Percentiles rank a stretch among this genome's conserved stretches.
phyloP scores from a whole-genome alignment of 176 grass and related monocot genomes.

The Miscanthus lutarioriparius region DNA sequence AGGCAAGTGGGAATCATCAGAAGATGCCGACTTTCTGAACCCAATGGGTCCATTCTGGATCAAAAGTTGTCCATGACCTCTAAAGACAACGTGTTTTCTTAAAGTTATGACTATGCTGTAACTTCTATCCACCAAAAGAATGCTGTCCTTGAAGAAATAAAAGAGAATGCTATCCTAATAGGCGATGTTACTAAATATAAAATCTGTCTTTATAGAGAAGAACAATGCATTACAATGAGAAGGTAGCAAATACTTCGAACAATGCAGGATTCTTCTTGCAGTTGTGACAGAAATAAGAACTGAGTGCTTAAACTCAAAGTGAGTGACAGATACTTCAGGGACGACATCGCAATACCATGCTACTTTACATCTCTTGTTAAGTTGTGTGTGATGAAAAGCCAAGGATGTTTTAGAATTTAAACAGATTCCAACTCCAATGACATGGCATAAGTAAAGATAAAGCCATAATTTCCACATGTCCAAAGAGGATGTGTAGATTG shows the following conservation, averaged over 20 bases:
- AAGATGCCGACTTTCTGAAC: conserved; percentile 48
- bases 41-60: conserved; percentile 16
- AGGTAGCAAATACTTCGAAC: conserved; percentile 17
- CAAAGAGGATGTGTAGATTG: conserved; percentile 34
- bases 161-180: conserved; percentile 36
- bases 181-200: conserved; percentile 1
- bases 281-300: conserved; percentile 32
- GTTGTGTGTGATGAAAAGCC: background rate
- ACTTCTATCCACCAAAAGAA: conserved; percentile 27
- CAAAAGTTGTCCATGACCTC: conserved; percentile 24
- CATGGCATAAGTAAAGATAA: background rate
- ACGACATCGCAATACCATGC: background rate
- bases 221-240: conserved; percentile 6
- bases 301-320: conserved; percentile 10
- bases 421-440: background rate
- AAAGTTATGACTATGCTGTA: conserved; percentile 37
- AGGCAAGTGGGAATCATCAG: conserved; percentile 43
- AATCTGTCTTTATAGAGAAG: conserved; percentile 6
- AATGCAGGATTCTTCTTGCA: conserved; percentile 28
- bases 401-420: background rate
- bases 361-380: conserved; percentile 15
- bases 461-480: background rate
- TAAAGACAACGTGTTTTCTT: conserved; percentile 32
- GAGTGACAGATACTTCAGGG: background rate
- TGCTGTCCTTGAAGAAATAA: background rate